Base-by-base conservation (phyloP, 768 basidiomycete species). In the Termitomyces sp. region DNA sequence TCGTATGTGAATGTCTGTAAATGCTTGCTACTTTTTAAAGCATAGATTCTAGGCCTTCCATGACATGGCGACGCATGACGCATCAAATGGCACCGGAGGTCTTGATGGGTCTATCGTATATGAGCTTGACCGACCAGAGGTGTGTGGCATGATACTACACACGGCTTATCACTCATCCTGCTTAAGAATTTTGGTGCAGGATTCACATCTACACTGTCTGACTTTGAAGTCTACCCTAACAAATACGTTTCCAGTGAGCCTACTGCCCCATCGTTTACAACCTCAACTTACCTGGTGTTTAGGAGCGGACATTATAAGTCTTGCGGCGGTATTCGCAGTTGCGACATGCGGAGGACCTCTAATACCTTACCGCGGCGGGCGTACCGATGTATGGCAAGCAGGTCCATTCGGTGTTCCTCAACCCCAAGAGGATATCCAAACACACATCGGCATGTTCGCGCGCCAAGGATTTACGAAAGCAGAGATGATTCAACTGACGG, bases 401-500 rank as follows among this genome's bases (percentile, higher is more conserved):
- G 79, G 77, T 7, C 69, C 69, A 4, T 44, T 55, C 5, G 79
- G 79, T 13, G 77, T 78, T 18, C 82, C 82, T 3, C 68, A 77
- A 46, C 78, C 81, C 0, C 71, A 77, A 26, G 69, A 80, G 46
- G 69, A 72, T 57, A 64, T 81, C 13, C 64, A 73, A 18, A 74
- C 73, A 0, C 73, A 77, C 53, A 74, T 66, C 18, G 70, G 72
- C 35, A 73, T 67, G 41, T 82, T 82, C 66, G 64, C 72, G 7
- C 73, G 73, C 9, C 70, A 74, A 63, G 81, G 81, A 4, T 82
- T 80, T 63, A 73, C 70, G 10, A 65, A 68, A 28, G 61, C 69
- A n/a, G 79, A 82, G 59, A 82, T 82, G 80, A 81, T 82, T 57
- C 71, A 75, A 56, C 74, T 82, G 50, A 75, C 76, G 23, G 79